Conservation (phyloP, 2,329 filamentous ascomycete species). For the Dendrostoma leiphaemia region DNA sequence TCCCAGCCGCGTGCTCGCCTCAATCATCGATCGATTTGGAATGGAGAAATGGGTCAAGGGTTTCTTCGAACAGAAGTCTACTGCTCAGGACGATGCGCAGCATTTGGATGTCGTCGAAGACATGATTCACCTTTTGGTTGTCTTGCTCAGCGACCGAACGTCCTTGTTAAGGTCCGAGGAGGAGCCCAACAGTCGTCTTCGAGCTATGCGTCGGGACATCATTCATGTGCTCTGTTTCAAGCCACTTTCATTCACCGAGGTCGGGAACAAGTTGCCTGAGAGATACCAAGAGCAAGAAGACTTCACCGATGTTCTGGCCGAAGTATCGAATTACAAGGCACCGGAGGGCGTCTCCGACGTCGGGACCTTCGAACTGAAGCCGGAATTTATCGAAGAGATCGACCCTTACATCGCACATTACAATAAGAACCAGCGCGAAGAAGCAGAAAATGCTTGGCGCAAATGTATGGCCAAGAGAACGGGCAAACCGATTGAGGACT, state of each 20-base stretch:
- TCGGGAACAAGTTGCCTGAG: conserved; percentile 82
- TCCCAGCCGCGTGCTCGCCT: conserved; percentile 78
- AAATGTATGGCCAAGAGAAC: conserved; percentile 84
- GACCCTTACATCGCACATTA: conserved; percentile 97
- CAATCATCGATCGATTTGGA: conserved; percentile 88
- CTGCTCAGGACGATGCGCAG: conserved; percentile 81
- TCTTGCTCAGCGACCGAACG: conserved; percentile 84
- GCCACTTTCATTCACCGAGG: conserved; percentile 89
- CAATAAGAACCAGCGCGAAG: conserved; percentile 94
- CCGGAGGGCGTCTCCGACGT: conserved; percentile 91
- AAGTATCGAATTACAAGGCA: conserved; percentile 84
- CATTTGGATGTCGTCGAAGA: conserved; percentile 93
- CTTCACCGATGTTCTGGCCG: conserved; percentile 78
- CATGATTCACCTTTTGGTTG: conserved; percentile 89
- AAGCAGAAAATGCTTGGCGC: conserved; percentile 86
- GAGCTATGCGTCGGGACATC: conserved; percentile 82
- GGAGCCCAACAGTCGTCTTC: conserved; percentile 61
- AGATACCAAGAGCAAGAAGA: conserved; percentile 86
- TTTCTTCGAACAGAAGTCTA: conserved; percentile 68
- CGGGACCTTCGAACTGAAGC: conserved; percentile 89
- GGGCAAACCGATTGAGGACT: conserved; percentile 74
- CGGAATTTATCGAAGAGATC: conserved; percentile 80
- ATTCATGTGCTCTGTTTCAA: conserved; percentile 95
- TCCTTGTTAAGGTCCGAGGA: conserved; percentile 70
- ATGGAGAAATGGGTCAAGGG: conserved; percentile 86